phyloP scores from a whole-genome alignment of 257 asterid genomes.

The Knoxia roxburghii region DNA sequence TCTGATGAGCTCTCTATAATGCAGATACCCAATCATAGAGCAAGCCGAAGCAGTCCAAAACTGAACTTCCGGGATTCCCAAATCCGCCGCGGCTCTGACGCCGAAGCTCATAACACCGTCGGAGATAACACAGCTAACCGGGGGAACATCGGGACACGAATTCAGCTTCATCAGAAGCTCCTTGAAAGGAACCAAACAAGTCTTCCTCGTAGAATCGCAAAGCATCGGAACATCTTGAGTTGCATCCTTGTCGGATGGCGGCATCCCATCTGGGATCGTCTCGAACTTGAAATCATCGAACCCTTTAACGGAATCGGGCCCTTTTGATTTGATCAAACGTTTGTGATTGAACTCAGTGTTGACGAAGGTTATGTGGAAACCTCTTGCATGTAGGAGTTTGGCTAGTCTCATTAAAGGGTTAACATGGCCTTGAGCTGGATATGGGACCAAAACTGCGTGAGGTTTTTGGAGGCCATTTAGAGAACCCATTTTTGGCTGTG shows the following conservation, averaged over 20 bases:
- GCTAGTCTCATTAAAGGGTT: conserved; percentile 42
- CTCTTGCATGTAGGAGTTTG: conserved; percentile 39
- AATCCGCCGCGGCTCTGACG: conserved; percentile 35
- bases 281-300: conserved; percentile 40
- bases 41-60: conserved; percentile 55
- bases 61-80: conserved; percentile 43
- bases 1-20: conserved; percentile 24
- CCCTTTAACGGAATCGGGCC: conserved; percentile 37
- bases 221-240: conserved; percentile 34
- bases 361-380: conserved; percentile 45
- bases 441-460: conserved; percentile 43
- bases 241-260: conserved; percentile 33
- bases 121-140: conserved; percentile 32
- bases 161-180: conserved; percentile 29
- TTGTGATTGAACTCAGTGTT: conserved; percentile 46
- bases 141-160: conserved; percentile 24
- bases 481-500: conserved; percentile 17
- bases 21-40: conserved; percentile 40
- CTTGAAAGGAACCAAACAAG: conserved; percentile 36
- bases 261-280: conserved; percentile 48
- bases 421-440: conserved; percentile 54
- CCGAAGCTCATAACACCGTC: conserved; percentile 50
- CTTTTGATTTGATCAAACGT: conserved; percentile 42
- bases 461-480: conserved; percentile 15
- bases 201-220: conserved; percentile 24